Base-by-base conservation (phyloP, 2,329 filamentous ascomycete species). In the Fusarium sp. region DNA sequence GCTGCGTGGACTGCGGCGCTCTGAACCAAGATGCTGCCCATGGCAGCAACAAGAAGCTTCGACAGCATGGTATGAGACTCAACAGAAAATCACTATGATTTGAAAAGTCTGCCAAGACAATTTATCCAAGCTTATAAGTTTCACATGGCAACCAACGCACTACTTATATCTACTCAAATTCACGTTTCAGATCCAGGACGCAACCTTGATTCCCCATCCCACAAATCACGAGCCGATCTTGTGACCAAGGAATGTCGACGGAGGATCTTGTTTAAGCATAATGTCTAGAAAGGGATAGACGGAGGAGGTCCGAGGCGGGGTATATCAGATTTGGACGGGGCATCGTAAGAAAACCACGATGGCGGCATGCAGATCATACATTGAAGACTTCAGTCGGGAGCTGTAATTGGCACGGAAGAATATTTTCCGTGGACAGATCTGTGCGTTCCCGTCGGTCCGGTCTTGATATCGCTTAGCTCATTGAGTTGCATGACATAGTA, bases 231-330 rank as follows among this genome's bases (percentile, higher is more conserved):
- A 28, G 24, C n/a, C 9, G 1, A 11, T 50, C 17, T 15, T 13
- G 8, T 51, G 20, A 51, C 30, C 20, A 28, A 26, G 22, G 15
- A 30, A 45, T 28, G 10, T 12, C 18, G 11, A 28, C 61, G 39
- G 45, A 59, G 18, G 42, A 45, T n/a, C 17, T 13, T 42, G 30
- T 42, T 30, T n/a, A 35, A 57, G 53, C 30, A 39, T 35, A 45
- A 22, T 15, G n/a, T 54, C 66, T 51, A 2, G 28, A 69, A 63
- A 14, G 12, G 60, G 66, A 28, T 26, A 45, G 8, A 41, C 66
- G 65, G 66, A 69, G 48, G 0, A 24, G 32, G 20, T 69, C 66
- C 66, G 66, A 28, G 38, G 66, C 42, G 66, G 66, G 65, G 64
- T 69, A 50, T 44, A 30, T 8, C 42, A 60, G 8, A 30, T 50